These are phyloP conservation scores for Ogataea paradorogensis DNA, from an alignment of 805 yeast genomes.

Conservation along the genomic window DNA sequence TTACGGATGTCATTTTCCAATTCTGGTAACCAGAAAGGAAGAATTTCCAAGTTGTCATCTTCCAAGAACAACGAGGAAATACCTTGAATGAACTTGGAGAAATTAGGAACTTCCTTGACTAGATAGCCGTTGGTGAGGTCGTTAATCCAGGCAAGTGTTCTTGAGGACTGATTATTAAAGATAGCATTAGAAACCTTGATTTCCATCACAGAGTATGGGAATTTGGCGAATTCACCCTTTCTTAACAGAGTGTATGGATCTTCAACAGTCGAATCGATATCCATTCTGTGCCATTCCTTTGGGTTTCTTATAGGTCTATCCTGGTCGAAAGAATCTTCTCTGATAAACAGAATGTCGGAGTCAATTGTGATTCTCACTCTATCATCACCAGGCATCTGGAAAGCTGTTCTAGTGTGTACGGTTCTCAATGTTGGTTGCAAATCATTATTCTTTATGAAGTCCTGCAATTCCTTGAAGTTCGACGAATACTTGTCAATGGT, in stretches of 20 bases:
- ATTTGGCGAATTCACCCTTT: conserved; percentile 79
- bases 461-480: conserved; percentile 58
- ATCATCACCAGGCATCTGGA: conserved; percentile 97
- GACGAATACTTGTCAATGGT: conserved; percentile 50
- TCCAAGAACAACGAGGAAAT: conserved; percentile 83
- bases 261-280: conserved; percentile 73
- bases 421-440: conserved; percentile 87
- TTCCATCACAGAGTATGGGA: conserved; percentile 88
- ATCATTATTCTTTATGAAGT: conserved; percentile 59
- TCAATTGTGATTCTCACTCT: conserved; percentile 87
- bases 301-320: conserved; percentile 90
- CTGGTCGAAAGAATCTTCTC: conserved; percentile 86
- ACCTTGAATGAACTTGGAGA: conserved; percentile 92
- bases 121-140: conserved; percentile 80
- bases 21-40: conserved; percentile 95
- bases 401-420: conserved; percentile 86
- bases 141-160: conserved; percentile 66
- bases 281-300: conserved; percentile 84
- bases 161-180: conserved; percentile 49
- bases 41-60: conserved; percentile 81
- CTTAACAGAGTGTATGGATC: conserved; percentile 72
- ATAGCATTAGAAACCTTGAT: conserved; percentile 52
- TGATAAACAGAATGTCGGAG: conserved; percentile 78
- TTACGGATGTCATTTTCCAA: conserved; percentile 73
- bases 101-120: conserved; percentile 91